Conservation (phyloP, 805 yeast species). For the Saturnispora bothae region DNA sequence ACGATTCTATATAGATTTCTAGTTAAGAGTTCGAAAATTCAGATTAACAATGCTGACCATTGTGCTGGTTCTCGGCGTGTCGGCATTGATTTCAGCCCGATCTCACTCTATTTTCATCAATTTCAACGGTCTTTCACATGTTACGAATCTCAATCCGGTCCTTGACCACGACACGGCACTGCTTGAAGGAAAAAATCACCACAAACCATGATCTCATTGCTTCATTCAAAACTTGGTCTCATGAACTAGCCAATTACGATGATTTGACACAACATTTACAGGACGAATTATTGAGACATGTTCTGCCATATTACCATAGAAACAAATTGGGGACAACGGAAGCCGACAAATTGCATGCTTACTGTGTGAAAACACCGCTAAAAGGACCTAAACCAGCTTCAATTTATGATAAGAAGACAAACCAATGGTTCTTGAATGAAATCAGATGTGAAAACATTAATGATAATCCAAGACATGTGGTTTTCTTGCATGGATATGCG, state of each 20-base stretch:
- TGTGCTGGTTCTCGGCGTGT: too few relatives aligned
- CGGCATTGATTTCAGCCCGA: too few relatives aligned
- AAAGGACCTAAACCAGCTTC: constrained; percentile 4
- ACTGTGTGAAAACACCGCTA: constrained; percentile 13
- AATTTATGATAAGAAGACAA: constrained; percentile 4
- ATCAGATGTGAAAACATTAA: constrained; percentile 15
- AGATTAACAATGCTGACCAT: background rate
- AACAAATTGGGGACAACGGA: constrained; percentile 8
- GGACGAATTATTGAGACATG: constrained; percentile 16
- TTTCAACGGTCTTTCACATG: too few relatives aligned
- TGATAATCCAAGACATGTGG: constrained; percentile 27
- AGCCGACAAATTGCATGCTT: constrained; percentile 12
- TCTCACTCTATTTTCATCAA: too few relatives aligned
- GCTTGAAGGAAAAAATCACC: too few relatives aligned
- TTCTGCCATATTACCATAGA: constrained; percentile 21
- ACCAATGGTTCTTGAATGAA: constrained; percentile 20
- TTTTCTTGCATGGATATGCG: constrained; percentile 48
- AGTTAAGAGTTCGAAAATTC: too few relatives aligned
- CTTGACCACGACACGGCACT: too few relatives aligned
- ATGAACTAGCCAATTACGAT: constrained; percentile 12
- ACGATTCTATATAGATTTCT: too few relatives aligned
- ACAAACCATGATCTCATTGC: constrained; percentile 3
- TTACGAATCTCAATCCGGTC: too few relatives aligned
- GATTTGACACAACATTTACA: constrained; percentile 18
- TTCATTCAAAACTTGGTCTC: constrained; percentile 20